Percentiles rank a stretch among this genome's conserved stretches.
Evolutionary conservation across 2,329 filamentous ascomycete species (phyloP).

Genomic region (Dactylellina haptotyla): DNA sequence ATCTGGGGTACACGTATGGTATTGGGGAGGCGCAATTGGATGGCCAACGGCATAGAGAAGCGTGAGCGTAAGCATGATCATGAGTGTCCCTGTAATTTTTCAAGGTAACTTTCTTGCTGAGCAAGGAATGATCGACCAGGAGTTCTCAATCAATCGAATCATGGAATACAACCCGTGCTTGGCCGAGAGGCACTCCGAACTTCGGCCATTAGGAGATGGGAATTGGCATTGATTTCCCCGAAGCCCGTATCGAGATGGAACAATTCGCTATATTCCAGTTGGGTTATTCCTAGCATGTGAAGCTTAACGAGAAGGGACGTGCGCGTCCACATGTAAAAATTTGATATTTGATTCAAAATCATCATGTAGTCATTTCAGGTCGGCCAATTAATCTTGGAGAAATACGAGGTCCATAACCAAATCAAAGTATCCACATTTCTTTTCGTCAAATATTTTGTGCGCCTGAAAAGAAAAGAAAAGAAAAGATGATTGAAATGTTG

Average conservation of each 20-base stretch:
- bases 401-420: slow-evolving; percentile 16
- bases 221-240: slow-evolving; percentile 10
- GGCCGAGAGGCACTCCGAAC: slow-evolving; percentile 31
- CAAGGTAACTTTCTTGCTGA: slow-evolving; percentile 20
- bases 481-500: not conserved
- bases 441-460: not conserved
- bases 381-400: slow-evolving; percentile 4
- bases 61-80: slow-evolving; percentile 14
- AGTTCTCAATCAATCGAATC: slow-evolving; percentile 10
- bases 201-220: slow-evolving; percentile 16
- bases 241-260: not conserved
- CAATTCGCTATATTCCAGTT: slow-evolving; percentile 6
- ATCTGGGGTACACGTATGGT: slow-evolving; percentile 44
- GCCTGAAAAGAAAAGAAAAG: slow-evolving; percentile 3
- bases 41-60: slow-evolving; percentile 13
- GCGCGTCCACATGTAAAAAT: slow-evolving; percentile 37
- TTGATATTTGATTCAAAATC: slow-evolving; percentile 1
- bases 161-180: not conserved
- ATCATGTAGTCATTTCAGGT: not conserved
- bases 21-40: slow-evolving; percentile 21
- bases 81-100: slow-evolving; percentile 6
- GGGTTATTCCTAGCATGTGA: slow-evolving; percentile 32
- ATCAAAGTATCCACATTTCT: slow-evolving; percentile 2
- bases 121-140: slow-evolving; percentile 17
- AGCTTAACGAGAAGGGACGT: slow-evolving; percentile 22